Percentiles rank a stretch among this genome's conserved stretches.
phyloP scores from a whole-genome alignment of 345 rosid genomes.

The Camelina sativa region DNA sequence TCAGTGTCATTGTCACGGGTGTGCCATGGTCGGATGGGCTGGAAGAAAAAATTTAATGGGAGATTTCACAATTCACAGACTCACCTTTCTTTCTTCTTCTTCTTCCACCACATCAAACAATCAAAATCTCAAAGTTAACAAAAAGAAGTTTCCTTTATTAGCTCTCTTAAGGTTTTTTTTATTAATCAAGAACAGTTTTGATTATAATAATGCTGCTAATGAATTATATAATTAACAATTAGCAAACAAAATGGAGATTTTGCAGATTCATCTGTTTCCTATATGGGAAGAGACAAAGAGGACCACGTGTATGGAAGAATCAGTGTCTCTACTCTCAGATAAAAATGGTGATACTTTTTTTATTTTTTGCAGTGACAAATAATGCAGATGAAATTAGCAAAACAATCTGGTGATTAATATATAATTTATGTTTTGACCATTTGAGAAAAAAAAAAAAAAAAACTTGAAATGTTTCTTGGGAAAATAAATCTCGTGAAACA shows the following conservation, averaged over 20 bases:
- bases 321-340: conserved; percentile 52
- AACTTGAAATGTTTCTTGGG: conserved; percentile 15
- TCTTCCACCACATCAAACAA: background rate
- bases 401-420: background rate
- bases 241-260: conserved; percentile 42
- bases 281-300: conserved; percentile 42
- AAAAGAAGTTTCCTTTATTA: conserved; percentile 42
- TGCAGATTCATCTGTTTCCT: conserved; percentile 60
- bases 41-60: conserved; percentile 46
- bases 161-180: background rate
- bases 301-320: conserved; percentile 66
- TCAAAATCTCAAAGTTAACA: conserved; percentile 15
- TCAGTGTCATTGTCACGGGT: conserved; percentile 69
- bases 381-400: conserved; percentile 25
- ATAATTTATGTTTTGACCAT: conserved; percentile 46
- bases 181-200: background rate
- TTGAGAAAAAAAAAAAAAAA: background rate
- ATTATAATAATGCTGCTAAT: conserved; percentile 7
- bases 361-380: background rate
- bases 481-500: conserved; percentile 35
- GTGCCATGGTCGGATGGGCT: conserved; percentile 72
- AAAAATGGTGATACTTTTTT: conserved; percentile 1
- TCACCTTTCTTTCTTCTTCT: conserved; percentile 39
- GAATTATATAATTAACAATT: conserved; percentile 20
- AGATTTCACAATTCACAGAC: conserved; percentile 46